These are phyloP conservation scores for Colletotrichum liriopes DNA, from an alignment of 2,329 filamentous ascomycete species.

Conservation along the genomic window DNA sequence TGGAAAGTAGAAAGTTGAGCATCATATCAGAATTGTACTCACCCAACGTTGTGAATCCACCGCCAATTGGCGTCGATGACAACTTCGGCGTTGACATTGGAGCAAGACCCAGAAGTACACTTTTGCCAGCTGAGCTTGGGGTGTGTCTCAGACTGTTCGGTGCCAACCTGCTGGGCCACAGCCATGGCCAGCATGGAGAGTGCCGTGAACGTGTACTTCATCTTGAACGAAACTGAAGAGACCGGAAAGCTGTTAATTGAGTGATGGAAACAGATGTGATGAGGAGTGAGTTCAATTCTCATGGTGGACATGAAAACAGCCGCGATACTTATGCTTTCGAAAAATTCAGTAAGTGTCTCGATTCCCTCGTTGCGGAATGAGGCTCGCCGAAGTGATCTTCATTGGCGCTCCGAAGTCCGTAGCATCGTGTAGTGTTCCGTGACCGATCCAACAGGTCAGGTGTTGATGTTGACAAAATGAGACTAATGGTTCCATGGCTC, in stretches of 20 bases:
- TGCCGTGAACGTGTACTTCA: constrained; percentile 42
- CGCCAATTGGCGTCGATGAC: constrained; percentile 67
- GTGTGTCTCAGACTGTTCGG: constrained; percentile 46
- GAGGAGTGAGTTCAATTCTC: neutral
- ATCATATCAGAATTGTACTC: neutral
- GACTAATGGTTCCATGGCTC: neutral
- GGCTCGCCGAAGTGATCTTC: constrained; percentile 21
- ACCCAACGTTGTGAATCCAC: constrained; percentile 59
- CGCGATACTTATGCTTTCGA: constrained; percentile 27
- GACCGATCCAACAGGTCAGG: neutral
- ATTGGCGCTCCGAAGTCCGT: neutral
- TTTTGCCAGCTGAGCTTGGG: constrained; percentile 48
- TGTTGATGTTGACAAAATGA: neutral
- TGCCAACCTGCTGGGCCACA: constrained; percentile 47
- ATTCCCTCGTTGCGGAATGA: constrained; percentile 23
- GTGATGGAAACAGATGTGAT: neutral
- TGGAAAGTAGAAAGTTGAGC: neutral
- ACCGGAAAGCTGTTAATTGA: neutral
- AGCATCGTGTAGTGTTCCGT: constrained; percentile 19
- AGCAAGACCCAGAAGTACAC: constrained; percentile 52
- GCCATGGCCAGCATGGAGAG: constrained; percentile 45
- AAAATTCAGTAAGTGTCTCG: neutral
- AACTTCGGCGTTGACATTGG: constrained; percentile 57
- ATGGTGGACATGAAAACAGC: neutral
- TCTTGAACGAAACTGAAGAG: constrained; percentile 16